Conservation (phyloP, 2,329 filamentous ascomycete genomes). For the Coccinonectria pachysandricola region DNA sequence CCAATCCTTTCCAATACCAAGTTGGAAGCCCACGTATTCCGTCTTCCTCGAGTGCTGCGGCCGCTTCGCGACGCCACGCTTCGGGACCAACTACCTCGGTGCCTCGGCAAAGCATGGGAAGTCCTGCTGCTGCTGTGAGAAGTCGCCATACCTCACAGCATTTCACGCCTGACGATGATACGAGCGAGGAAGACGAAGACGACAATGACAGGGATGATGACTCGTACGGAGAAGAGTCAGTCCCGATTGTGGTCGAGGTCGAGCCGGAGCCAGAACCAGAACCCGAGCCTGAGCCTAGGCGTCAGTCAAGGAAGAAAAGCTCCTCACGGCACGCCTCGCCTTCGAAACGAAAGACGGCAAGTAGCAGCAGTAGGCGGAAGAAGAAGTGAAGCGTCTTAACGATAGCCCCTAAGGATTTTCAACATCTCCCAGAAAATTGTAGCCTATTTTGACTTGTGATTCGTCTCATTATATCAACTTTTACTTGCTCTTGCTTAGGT, state of each 20-base stretch:
- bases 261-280: constrained; percentile 15
- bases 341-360: constrained; percentile 29
- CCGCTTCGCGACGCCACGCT: constrained; percentile 26
- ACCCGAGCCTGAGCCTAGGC: constrained; percentile 17
- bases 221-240: constrained; percentile 20
- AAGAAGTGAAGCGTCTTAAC: constrained; percentile 20
- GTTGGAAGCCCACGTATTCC: constrained; percentile 32
- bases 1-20: constrained; percentile 45
- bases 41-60: constrained; percentile 22
- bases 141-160: constrained; percentile 21
- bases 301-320: constrained; percentile 29
- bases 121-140: constrained; percentile 23
- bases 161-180: constrained; percentile 21
- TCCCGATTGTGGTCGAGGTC: constrained; percentile 27
- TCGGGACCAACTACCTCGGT: constrained; percentile 22
- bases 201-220: constrained; percentile 15
- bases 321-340: constrained; percentile 24
- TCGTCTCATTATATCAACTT: background rate
- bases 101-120: constrained; percentile 15
- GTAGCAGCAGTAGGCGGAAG: constrained; percentile 22
- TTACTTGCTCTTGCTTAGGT: too few relatives aligned
- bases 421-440: too few relatives aligned
- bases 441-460: background rate
- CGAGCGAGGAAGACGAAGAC: constrained; percentile 26
- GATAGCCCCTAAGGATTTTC: too few relatives aligned